phyloP scores from a whole-genome alignment of 768 basidiomycete genomes.

The Symmetrospora coprosmae region DNA sequence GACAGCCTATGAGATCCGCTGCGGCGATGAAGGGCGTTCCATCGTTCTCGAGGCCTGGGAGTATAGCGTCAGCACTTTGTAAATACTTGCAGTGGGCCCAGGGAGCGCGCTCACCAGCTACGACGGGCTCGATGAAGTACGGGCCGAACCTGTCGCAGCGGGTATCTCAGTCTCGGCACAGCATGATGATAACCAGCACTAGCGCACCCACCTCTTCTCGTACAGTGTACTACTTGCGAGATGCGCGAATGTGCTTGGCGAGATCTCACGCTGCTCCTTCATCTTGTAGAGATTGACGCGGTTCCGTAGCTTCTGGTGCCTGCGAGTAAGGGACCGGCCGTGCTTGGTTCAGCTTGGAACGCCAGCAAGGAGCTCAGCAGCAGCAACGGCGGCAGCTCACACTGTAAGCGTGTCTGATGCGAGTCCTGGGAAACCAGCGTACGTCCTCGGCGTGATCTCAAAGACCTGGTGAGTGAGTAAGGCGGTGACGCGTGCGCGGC shows the following conservation, averaged over 20 bases:
- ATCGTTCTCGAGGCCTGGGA: constrained; percentile 41
- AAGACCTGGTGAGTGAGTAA: constrained; percentile 54
- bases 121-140: constrained; percentile 90
- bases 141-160: constrained; percentile 54
- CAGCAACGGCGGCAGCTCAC: constrained; percentile 40
- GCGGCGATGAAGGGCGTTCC: constrained; percentile 86
- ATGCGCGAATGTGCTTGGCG: constrained; percentile 88
- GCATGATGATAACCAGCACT: not conserved
- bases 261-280: constrained; percentile 94
- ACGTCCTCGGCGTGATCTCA: constrained; percentile 80
- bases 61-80: too few species aligned
- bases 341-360: not conserved
- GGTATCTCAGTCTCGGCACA: constrained; percentile 2
- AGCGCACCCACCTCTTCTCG: constrained; percentile 51
- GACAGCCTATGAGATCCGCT: constrained; percentile 82
- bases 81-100: constrained; percentile 35
- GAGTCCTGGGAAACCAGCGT: constrained; percentile 77
- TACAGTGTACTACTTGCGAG: constrained; percentile 91
- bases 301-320: constrained; percentile 79
- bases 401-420: constrained; percentile 86
- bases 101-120: constrained; percentile 50
- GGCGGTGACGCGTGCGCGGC: constrained; percentile 2
- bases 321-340: constrained; percentile 35
- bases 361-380: not conserved
- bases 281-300: constrained; percentile 98